A percentile compares a stretch with the other conserved stretches of the same genome.
Conservation (phyloP, 2,329 filamentous ascomycete genomes). For the Ascosphaera pollenicola region DNA sequence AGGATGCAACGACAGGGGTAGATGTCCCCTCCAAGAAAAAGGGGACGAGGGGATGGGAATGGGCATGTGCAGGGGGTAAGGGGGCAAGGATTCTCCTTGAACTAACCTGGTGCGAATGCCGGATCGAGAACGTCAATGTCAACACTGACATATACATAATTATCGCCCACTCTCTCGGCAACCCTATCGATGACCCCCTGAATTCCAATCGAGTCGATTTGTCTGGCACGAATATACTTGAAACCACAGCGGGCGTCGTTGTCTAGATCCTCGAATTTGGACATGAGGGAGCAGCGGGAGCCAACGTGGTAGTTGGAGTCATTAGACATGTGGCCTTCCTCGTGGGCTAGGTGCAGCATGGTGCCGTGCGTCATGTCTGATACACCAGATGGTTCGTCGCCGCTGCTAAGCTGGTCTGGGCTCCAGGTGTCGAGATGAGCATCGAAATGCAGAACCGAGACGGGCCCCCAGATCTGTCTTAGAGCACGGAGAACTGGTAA, state of each 20-base stretch:
- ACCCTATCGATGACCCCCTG: constrained; percentile 49
- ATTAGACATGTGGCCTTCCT: constrained; percentile 59
- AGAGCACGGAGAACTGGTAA: constrained; percentile 47
- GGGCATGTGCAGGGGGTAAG: too few species aligned
- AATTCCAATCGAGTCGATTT: constrained; percentile 64
- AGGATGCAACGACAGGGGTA: too few species aligned
- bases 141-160: constrained; percentile 59
- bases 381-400: constrained; percentile 50
- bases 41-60: too few species aligned
- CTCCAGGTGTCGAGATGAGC: constrained; percentile 73
- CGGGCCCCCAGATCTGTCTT: constrained; percentile 37
- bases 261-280: constrained; percentile 40
- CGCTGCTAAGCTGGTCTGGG: constrained; percentile 51
- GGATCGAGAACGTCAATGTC: constrained; percentile 70
- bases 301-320: constrained; percentile 60
- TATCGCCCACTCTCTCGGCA: constrained; percentile 47
- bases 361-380: constrained; percentile 67
- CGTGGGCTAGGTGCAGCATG: constrained; percentile 77
- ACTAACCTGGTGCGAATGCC: constrained; percentile 43
- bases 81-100: too few species aligned
- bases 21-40: too few species aligned
- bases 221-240: constrained; percentile 58
- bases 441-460: constrained; percentile 57
- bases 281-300: constrained; percentile 52
- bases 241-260: constrained; percentile 53